Conservation (phyloP, 192 early-diverging fungal species). For the Backusella australiensis region DNA sequence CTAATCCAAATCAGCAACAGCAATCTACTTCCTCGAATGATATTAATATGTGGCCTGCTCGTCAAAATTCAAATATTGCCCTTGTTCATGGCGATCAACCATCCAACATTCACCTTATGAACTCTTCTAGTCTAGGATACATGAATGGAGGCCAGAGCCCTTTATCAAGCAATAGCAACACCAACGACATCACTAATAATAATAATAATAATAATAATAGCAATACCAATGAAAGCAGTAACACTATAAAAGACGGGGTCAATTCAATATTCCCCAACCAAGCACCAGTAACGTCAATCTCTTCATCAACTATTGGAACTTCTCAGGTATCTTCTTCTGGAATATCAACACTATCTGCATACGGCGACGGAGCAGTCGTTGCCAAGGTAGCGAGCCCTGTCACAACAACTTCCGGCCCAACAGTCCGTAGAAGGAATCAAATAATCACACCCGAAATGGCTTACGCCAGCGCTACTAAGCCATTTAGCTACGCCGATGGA, state of each 20-base stretch:
- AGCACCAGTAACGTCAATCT: background rate
- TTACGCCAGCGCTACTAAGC: constrained; percentile 80
- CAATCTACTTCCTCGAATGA: background rate
- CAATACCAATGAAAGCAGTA: background rate
- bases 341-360: constrained; percentile 21
- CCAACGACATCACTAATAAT: background rate
- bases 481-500: constrained; percentile 90
- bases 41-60: background rate
- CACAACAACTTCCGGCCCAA: constrained; percentile 12
- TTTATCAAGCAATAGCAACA: background rate
- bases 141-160: background rate
- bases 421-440: constrained; percentile 21
- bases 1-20: background rate
- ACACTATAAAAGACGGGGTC: background rate
- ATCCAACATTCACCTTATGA: background rate
- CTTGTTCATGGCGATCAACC: background rate
- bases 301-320: constrained; percentile 1
- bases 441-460: constrained; percentile 62
- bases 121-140: background rate
- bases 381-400: constrained; percentile 23
- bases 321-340: constrained; percentile 15
- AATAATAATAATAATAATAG: background rate
- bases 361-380: constrained; percentile 26
- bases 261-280: background rate
- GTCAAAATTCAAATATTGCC: background rate